Evolutionary conservation across 169 alveolate genomes (phyloP).

Genomic region (Plasmodium yoelii): DNA sequence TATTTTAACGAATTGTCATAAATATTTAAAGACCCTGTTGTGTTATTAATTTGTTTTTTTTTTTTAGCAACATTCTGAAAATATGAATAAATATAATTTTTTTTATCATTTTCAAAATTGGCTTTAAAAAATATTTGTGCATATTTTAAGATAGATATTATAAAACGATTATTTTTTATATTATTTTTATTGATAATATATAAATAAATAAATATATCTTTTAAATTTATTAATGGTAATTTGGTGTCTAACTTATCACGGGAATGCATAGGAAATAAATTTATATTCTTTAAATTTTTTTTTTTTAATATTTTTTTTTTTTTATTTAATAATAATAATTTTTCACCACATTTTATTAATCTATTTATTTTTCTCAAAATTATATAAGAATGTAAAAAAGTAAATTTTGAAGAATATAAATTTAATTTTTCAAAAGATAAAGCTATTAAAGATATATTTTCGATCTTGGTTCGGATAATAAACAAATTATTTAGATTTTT

Average conservation of each 20-base stretch:
- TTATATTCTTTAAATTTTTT: constrained; percentile 52
- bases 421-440: constrained; percentile 39
- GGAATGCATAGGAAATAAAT: constrained; percentile 36
- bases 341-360: constrained; percentile 13
- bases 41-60: no score
- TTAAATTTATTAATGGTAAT: constrained; percentile 18
- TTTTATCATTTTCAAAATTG: background rate
- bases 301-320: constrained; percentile 11
- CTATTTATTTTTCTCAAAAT: constrained; percentile 21
- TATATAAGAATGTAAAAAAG: constrained; percentile 26
- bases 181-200: constrained; percentile 45
- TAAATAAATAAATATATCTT: constrained; percentile 43
- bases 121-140: background rate
- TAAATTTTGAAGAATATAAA: constrained; percentile 23
- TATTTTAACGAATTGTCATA: no score
- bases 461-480: background rate
- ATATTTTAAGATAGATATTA: constrained; percentile 16
- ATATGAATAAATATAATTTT: constrained; percentile 12
- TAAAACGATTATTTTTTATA: constrained; percentile 35
- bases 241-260: background rate
- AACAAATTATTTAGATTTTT: no score
- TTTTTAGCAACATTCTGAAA: background rate
- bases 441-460: constrained; percentile 50
- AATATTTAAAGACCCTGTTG: no score
- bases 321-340: background rate